Percentiles rank a stretch among this genome's conserved stretches.
These are phyloP conservation scores for Monilinia fructicola DNA, from an alignment of 2,329 filamentous ascomycete genomes.

Conservation along the genomic window DNA sequence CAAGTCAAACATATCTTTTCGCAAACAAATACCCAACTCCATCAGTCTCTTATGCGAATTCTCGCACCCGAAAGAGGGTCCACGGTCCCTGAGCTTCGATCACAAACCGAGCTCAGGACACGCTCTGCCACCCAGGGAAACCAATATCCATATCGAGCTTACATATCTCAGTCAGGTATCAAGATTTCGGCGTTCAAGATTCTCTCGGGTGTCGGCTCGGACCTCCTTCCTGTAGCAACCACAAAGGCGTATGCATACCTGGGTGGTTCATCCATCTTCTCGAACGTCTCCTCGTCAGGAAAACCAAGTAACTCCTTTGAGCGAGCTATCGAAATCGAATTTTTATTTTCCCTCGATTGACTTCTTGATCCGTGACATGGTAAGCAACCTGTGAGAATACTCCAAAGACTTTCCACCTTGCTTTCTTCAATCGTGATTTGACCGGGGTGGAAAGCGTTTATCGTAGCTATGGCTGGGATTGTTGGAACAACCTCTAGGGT, in stretches of 20 bases:
- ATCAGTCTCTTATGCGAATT: not conserved
- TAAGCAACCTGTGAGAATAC: not conserved
- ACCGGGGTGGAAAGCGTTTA: not conserved
- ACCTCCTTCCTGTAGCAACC: not conserved
- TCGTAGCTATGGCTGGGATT: not conserved
- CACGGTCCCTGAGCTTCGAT: too few species aligned
- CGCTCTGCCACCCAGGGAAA: too few species aligned
- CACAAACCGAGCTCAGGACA: too few species aligned
- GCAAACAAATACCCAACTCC: not conserved
- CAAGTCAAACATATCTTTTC: not conserved
- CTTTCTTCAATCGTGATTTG: not conserved
- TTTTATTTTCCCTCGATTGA: not conserved
- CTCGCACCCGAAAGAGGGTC: too few species aligned
- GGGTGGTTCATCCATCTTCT: not conserved
- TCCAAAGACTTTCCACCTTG: not conserved
- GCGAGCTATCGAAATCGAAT: not conserved
- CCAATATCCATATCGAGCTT: too few species aligned
- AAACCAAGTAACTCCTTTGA: not conserved
- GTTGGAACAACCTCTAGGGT: not conserved
- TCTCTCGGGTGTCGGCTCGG: not conserved
- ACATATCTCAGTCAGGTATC: too few species aligned
- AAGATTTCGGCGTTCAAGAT: too few species aligned
- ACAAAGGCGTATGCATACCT: slow-evolving; percentile 1
- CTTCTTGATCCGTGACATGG: not conserved
- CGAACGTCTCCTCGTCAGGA: not conserved